Evolutionary conservation across 1,284 basidiomycete species (phyloP).

Genomic region (Mrakiaceae sp.): DNA sequence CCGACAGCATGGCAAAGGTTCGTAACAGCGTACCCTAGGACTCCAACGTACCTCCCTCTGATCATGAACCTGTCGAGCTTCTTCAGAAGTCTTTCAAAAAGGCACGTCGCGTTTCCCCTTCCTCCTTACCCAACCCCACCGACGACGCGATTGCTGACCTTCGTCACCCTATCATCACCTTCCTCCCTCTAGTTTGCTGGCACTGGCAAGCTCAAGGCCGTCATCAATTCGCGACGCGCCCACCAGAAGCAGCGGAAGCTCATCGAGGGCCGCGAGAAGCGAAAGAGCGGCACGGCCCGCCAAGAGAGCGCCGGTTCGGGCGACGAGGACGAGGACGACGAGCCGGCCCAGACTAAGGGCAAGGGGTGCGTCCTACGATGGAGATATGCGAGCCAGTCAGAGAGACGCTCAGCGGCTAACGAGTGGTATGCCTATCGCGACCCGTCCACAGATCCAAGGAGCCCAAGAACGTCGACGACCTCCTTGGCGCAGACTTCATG

Average conservation of each 20-base stretch:
- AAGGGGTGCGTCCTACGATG: neutral
- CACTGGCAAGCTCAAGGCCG: constrained; percentile 73
- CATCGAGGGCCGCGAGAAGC: constrained; percentile 44
- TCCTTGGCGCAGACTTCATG: constrained; percentile 45
- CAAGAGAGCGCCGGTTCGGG: constrained; percentile 34
- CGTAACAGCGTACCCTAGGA: too few species aligned
- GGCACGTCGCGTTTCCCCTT: neutral
- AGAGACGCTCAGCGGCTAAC: too few species aligned
- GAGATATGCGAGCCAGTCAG: too few species aligned
- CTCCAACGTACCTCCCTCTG: neutral
- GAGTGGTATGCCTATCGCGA: too few species aligned
- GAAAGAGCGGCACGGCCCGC: constrained; percentile 26
- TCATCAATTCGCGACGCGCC: constrained; percentile 64
- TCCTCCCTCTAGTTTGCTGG: constrained; percentile 51
- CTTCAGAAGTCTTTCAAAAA: constrained; percentile 17
- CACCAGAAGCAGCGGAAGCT: constrained; percentile 62
- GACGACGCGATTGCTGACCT: neutral
- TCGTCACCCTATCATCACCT: neutral
- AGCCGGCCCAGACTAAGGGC: constrained; percentile 18
- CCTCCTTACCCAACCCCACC: neutral
- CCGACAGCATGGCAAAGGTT: too few species aligned
- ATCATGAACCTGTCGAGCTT: neutral
- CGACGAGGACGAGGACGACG: constrained; percentile 39
- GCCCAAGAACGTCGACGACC: constrained; percentile 51
- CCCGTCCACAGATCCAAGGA: neutral